These are phyloP conservation scores for Termitomyces sp. DNA, from an alignment of 768 basidiomycete species.

Conservation along the genomic window DNA sequence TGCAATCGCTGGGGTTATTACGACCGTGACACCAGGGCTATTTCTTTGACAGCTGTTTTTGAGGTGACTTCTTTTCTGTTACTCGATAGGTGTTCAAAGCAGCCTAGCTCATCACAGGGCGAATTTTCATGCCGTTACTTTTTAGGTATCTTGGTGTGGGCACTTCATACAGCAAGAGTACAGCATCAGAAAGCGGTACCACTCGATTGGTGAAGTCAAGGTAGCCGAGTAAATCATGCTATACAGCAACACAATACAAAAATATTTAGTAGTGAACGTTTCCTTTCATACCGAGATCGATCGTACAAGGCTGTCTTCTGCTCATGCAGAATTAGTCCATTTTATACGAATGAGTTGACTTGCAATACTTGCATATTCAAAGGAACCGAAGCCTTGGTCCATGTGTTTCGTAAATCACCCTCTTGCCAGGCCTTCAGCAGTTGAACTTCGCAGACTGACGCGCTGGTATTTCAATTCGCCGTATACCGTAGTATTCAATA, in stretches of 20 bases:
- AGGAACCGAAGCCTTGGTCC: conserved; percentile 14
- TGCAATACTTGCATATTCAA: conserved; percentile 14
- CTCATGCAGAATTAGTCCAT: conserved; percentile 14
- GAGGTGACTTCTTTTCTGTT: neutral
- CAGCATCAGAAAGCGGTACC: neutral
- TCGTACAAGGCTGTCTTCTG: neutral
- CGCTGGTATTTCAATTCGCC: conserved; percentile 5
- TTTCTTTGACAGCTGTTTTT: neutral
- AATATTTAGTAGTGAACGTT: conserved; percentile 11
- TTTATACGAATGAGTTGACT: conserved; percentile 13
- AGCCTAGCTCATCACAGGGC: neutral
- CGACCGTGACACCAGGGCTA: neutral
- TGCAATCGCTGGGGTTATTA: neutral
- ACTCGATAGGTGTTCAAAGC: no score
- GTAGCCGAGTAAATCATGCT: conserved; percentile 15
- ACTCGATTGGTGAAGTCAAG: conserved; percentile 10
- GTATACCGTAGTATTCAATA: conserved; percentile 10
- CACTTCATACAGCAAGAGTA: neutral
- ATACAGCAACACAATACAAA: conserved; percentile 13
- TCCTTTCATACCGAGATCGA: neutral
- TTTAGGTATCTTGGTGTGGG: neutral
- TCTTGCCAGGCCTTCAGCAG: neutral
- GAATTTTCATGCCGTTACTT: neutral
- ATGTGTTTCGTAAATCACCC: no score
- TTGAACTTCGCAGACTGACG: neutral